A percentile compares a stretch with the other conserved stretches of the same genome.
These are phyloP conservation scores for Protomyces arabidopsidicola DNA, from an alignment of 1,139 yeast species.

Conservation along the genomic window DNA sequence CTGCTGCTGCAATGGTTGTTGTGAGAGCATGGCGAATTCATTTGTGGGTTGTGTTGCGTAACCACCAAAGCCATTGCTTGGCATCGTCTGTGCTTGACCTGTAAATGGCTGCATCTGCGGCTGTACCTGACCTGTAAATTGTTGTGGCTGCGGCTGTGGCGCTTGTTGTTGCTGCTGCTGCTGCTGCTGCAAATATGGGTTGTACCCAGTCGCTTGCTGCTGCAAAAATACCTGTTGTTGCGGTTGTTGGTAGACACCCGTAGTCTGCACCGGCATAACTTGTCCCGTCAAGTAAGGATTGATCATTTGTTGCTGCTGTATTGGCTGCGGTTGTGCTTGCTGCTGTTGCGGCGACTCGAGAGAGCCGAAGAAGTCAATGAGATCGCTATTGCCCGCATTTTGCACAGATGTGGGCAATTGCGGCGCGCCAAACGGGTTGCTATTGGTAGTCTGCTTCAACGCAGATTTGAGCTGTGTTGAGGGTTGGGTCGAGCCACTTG, in stretches of 20 bases:
- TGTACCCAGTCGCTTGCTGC: constrained; percentile 27
- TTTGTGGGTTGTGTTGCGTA: constrained; percentile 35
- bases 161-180: constrained; percentile 29
- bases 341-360: constrained; percentile 31
- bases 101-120: constrained; percentile 27
- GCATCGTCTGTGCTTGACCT: constrained; percentile 24
- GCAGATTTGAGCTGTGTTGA: constrained; percentile 36
- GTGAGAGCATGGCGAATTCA: constrained; percentile 3
- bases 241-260: constrained; percentile 9
- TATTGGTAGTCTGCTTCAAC: constrained; percentile 34
- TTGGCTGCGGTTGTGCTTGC: constrained; percentile 10
- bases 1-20: not conserved
- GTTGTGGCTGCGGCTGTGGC: constrained; percentile 27
- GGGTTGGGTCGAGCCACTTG: constrained; percentile 34
- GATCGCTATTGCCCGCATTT: constrained; percentile 30
- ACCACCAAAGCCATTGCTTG: constrained; percentile 46
- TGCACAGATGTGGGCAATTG: constrained; percentile 25
- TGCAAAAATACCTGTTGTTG: constrained; percentile 33
- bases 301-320: constrained; percentile 37
- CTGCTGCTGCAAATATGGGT: constrained; percentile 27
- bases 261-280: not conserved
- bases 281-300: constrained; percentile 23
- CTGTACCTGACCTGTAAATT: constrained; percentile 24
- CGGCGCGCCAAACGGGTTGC: constrained; percentile 32
- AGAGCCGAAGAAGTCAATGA: constrained; percentile 35